These are phyloP conservation scores for Monosporascus sp. DNA, from an alignment of 2,329 filamentous ascomycete species.

Conservation along the genomic window DNA sequence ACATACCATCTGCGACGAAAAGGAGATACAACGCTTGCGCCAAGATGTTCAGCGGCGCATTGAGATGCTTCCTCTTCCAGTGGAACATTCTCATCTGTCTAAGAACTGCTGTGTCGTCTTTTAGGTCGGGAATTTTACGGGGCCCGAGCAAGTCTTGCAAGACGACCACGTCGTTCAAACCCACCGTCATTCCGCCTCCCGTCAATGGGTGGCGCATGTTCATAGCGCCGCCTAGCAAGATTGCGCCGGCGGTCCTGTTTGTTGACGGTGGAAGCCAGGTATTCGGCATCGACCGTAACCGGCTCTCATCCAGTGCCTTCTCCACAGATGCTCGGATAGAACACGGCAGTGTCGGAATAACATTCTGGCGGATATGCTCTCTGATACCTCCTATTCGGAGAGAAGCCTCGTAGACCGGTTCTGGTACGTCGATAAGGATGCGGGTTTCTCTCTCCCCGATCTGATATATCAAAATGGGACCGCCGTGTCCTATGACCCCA, in stretches of 20 bases:
- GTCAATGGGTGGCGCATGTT: slow-evolving; percentile 70
- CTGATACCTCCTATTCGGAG: slow-evolving; percentile 1
- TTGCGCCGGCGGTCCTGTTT: slow-evolving; percentile 55
- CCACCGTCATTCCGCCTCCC: slow-evolving; percentile 67
- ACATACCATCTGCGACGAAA: slow-evolving; percentile 49
- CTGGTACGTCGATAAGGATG: slow-evolving; percentile 7
- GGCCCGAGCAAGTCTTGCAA: slow-evolving; percentile 54
- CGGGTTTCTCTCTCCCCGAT: slow-evolving; percentile 7
- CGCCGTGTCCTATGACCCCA: slow-evolving; percentile 2
- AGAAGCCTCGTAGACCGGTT: background rate
- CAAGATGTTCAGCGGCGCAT: slow-evolving; percentile 63
- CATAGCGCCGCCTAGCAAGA: slow-evolving; percentile 62
- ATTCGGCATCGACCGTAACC: slow-evolving; percentile 55
- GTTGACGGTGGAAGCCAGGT: slow-evolving; percentile 57
- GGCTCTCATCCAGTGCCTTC: background rate
- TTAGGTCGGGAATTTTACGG: slow-evolving; percentile 46
- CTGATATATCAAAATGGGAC: slow-evolving; percentile 8
- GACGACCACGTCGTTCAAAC: slow-evolving; percentile 61
- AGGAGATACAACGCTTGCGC: slow-evolving; percentile 59
- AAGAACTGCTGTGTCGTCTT: slow-evolving; percentile 48
- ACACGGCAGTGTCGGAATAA: slow-evolving; percentile 3
- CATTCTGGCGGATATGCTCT: slow-evolving; percentile 1
- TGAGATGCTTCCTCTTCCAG: slow-evolving; percentile 53
- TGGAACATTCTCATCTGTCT: slow-evolving; percentile 55
- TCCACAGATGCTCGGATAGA: background rate